Base-by-base conservation (phyloP, 352 stramenopile genomes). In the Phytophthora rubi region DNA sequence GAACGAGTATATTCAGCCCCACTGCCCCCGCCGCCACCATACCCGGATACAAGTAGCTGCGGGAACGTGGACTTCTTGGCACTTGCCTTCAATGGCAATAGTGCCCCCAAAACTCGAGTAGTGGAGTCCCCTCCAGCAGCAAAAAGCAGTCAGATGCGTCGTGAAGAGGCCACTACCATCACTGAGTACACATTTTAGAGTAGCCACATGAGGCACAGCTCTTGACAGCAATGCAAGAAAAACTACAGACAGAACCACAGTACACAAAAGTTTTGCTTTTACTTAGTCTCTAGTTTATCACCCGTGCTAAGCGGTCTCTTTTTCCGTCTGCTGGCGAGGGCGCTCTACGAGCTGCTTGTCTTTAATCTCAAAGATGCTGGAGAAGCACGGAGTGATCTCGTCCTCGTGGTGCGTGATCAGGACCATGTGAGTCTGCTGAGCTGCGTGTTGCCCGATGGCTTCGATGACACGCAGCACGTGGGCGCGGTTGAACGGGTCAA, bases 321-420 rank as follows among this genome's bases (percentile, higher is more conserved):
- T 44, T 13, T 67, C 18, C 28, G 51, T 68, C 13, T 65, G 52
- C 7, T 33, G n/a, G 7, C 57, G 67, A 54, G 53, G 56, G 16
- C 71, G 75, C 47, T 83, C 73, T 4, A 88, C 69, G 62, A 90
- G 70, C 32, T 88, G 66, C 55, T 82, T 83, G 53, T 94, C 76
- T 32, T 88, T 72, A 39, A 98, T 88, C 76, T 94, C 82, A 61
- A 98, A 85, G 32, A 96, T 85, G 58, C 85, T 79, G 21, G 74
- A 80, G 66, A 98, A 95, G 55, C 85, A 93, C 4, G 81, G 74
- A 16, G 89, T 81, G 57, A 97, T 88, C 69, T 98, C 94, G 61
- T 98, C 92, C 33, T 95, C 81, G 68, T 98, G 91, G 75, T 98
- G 94, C 47, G 93, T 98, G 51, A 98, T 97, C 39, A 98, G 86